Base-by-base conservation (phyloP, 768 basidiomycete genomes). In the Agrocybe pediades region DNA sequence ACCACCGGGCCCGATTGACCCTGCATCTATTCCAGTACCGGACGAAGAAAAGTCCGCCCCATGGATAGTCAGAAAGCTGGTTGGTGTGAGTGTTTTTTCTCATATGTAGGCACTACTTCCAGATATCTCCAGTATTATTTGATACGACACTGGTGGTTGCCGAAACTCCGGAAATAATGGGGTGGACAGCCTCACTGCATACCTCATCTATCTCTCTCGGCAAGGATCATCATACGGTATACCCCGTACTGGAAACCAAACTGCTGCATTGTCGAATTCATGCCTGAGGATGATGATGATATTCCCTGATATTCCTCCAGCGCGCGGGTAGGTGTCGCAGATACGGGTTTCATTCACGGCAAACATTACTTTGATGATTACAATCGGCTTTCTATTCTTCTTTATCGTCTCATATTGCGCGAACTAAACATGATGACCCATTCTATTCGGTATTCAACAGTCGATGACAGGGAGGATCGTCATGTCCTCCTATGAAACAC, bases 21-120 rank as follows among this genome's bases (percentile, higher is more conserved):
- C 81, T 6, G 65, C 71, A 29, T 80, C 78, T 23, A 56, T 79
- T 4, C 26, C 52, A 69, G 57, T 45, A 69, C 68, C 58, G 63
- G 85, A 86, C 66, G 71, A 73, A 46, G 82, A 87, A 66, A 82
- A 81, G 51, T 62, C 74, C 6, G 81, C 81, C 15, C 81, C 83
- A 56, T 86, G 84, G 84, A 80, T 85, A 51, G 71, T 87, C 30
- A 70, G 85, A 49, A 86, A 85, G 67, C 75, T 87, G 3, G 82
- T 82, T 19, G 85, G 83, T 56, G 84, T 85, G 66, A 62, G 80
- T 75, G n/a, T 20, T 41, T 46, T n/a, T 5, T 25, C 21, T 41
- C 45, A 6, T 42, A 48, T 48, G 9, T 16, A 16, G 11, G n/a
- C n/a, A n/a, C n/a, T n/a, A n/a, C n/a, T n/a, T n/a, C 6, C 30